Evolutionary conservation across 2,329 filamentous ascomycete species (phyloP).

Genomic region (Phialophora tarda): DNA sequence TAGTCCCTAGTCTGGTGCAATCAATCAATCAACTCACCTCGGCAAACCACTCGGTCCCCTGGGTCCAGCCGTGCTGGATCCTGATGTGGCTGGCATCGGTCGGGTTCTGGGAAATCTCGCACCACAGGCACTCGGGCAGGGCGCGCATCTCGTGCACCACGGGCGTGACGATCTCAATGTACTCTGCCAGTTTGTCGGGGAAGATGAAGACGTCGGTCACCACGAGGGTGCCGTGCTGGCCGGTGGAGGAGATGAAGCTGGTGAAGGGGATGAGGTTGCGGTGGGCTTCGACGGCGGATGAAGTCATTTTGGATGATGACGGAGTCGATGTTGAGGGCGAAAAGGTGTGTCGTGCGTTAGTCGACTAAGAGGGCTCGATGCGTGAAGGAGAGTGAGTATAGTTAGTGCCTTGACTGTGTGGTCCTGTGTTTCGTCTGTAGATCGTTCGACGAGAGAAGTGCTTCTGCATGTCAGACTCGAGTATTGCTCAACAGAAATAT

Average conservation of each 20-base stretch:
- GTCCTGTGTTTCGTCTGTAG: too few species aligned
- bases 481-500: too few species aligned
- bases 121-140: constrained; percentile 24
- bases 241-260: constrained; percentile 20
- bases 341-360: background rate
- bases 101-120: constrained; percentile 26
- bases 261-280: constrained; percentile 23
- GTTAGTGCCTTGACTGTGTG: too few species aligned
- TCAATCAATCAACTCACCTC: constrained; percentile 10
- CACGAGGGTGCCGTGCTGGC: constrained; percentile 21
- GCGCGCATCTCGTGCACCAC: constrained; percentile 23
- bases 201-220: constrained; percentile 27
- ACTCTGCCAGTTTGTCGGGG: constrained; percentile 22
- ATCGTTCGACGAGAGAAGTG: too few species aligned
- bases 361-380: too few species aligned
- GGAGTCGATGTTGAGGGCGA: background rate
- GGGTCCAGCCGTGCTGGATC: constrained; percentile 29
- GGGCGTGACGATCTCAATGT: constrained; percentile 23
- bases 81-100: constrained; percentile 23
- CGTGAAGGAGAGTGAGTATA: too few species aligned
- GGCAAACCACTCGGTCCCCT: constrained; percentile 25
- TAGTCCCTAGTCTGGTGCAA: too few species aligned
- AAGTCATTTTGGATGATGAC: constrained; percentile 1
- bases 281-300: constrained; percentile 11
- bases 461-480: too few species aligned